Evolutionary conservation across 352 stramenopile genomes (phyloP).

Genomic region (Pythium oligandrum): DNA sequence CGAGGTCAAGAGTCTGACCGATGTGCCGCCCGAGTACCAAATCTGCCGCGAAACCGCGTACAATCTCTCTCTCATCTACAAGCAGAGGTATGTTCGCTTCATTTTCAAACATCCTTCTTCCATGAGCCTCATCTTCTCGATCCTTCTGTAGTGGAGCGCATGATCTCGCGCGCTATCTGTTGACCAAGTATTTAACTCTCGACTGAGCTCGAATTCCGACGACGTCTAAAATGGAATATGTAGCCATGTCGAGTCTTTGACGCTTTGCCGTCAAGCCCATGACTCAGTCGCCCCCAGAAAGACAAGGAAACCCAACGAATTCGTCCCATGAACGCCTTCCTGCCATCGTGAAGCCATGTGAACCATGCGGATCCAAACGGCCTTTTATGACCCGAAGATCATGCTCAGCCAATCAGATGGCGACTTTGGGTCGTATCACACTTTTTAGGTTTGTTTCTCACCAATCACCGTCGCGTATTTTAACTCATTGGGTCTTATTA

Average conservation of each 20-base stretch:
- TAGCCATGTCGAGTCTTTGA: conserved; percentile 6
- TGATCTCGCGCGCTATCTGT: conserved; percentile 70
- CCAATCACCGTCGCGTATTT: conserved; percentile 5
- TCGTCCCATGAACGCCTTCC: too few relatives aligned
- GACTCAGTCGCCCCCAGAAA: background rate
- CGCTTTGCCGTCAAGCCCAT: background rate
- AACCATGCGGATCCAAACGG: background rate
- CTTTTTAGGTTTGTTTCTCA: conserved; percentile 6
- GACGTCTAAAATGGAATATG: background rate
- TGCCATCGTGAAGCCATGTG: too few relatives aligned
- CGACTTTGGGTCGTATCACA: conserved; percentile 20
- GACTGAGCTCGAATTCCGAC: conserved; percentile 22
- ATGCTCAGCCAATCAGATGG: conserved; percentile 15
- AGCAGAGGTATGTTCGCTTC: conserved; percentile 50
- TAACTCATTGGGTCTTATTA: background rate
- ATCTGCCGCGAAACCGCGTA: conserved; percentile 83
- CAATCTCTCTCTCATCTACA: conserved; percentile 86
- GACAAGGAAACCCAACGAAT: too few relatives aligned
- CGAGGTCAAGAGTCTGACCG: conserved; percentile 33
- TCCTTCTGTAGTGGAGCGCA: conserved; percentile 46
- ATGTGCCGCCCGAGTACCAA: conserved; percentile 61
- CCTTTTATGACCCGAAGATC: background rate
- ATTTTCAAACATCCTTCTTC: background rate
- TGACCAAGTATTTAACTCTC: conserved; percentile 81
- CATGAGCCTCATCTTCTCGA: conserved; percentile 1